Base-by-base conservation (phyloP, 2,329 filamentous ascomycete species). In the Botrytis byssoidea region DNA sequence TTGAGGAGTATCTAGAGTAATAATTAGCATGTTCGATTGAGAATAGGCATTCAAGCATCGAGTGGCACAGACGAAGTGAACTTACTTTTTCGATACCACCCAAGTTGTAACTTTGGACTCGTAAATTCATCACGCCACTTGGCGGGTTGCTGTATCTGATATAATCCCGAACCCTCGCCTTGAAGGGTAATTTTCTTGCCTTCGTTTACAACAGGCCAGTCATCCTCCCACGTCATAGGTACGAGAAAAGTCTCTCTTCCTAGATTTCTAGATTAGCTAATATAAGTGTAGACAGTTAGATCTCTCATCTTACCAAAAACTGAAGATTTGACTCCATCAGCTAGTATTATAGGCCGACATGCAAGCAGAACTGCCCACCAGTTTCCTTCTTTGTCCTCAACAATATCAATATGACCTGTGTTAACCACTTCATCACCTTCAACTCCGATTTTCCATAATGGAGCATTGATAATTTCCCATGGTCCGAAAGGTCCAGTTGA, bases 381-480 rank as follows among this genome's bases (percentile, higher is more conserved):
- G 44, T 86, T 84, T 0, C 85, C 86, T 0, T 76, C 51, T 0
- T 75, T 75, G 73, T 89, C 88, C 66, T 87, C 84, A 74, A 90
- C 89, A 3, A 89, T 74, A 75, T 90, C 88, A 0, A 86, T 85
- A 71, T 90, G 88, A 0, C 88, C 88, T 0, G 88, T 84, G 1
- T 86, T 86, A 7, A 72, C 63, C 29, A 72, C 60, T 32, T 67
- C 60, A 12, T 72, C 71, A n/a, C 48, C 60, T 51, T 48, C 61
- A 68, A 22, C 40, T 10, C 63, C 63, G 22, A 44, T 44, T 48
- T 59, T 25, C 71, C 60, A 72, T 29, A 68, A 46, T 18, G 64
- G 71, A 7, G 35, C 63, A 69, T 40, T n/a, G 18, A 44, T 57
- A 9, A 60, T 60, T 12, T 69, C 55, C 71, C 64, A 68, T 22